Evolutionary conservation across 192 early-diverging fungal genomes (phyloP).

Genomic region (Coemansia sp.): DNA sequence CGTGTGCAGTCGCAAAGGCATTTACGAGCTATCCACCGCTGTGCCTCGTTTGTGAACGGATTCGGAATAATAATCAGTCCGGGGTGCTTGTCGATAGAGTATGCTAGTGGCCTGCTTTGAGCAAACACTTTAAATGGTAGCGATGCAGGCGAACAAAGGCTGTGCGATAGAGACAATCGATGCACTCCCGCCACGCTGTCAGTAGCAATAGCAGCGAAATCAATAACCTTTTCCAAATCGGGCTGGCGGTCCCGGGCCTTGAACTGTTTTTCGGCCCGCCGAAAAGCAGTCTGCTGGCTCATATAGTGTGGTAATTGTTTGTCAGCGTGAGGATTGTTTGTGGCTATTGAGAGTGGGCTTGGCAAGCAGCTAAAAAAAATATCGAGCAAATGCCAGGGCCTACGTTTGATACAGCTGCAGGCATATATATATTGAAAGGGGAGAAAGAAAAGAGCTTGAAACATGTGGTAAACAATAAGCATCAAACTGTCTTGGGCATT

Average conservation of each 20-base stretch:
- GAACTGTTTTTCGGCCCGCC: slow-evolving; percentile 64
- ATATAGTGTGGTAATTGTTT: slow-evolving; percentile 7
- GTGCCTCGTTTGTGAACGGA: slow-evolving; percentile 68
- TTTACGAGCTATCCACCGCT: slow-evolving; percentile 66
- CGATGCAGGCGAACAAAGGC: slow-evolving; percentile 22
- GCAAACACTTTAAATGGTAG: slow-evolving; percentile 26
- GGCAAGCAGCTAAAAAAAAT: slow-evolving; percentile 3
- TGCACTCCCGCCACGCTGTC: slow-evolving; percentile 13
- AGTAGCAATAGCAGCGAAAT: slow-evolving; percentile 36
- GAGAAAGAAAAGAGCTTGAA: neutral
- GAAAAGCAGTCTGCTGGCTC: slow-evolving; percentile 59
- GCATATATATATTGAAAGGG: slow-evolving; percentile 5
- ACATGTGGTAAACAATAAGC: slow-evolving; percentile 4
- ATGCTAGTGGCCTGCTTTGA: slow-evolving; percentile 33
- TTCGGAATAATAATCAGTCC: slow-evolving; percentile 81
- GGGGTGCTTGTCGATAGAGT: slow-evolving; percentile 36
- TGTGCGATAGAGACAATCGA: slow-evolving; percentile 23
- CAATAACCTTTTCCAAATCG: slow-evolving; percentile 57
- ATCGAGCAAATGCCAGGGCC: slow-evolving; percentile 15
- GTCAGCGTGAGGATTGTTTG: neutral
- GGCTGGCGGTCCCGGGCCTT: slow-evolving; percentile 54
- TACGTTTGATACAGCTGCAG: slow-evolving; percentile 4
- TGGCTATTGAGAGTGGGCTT: neutral
- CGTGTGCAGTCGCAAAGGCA: slow-evolving; percentile 74
- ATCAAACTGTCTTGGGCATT: neutral